Base-by-base conservation (phyloP, 352 stramenopile species). In the Phytopythium aichiense region DNA sequence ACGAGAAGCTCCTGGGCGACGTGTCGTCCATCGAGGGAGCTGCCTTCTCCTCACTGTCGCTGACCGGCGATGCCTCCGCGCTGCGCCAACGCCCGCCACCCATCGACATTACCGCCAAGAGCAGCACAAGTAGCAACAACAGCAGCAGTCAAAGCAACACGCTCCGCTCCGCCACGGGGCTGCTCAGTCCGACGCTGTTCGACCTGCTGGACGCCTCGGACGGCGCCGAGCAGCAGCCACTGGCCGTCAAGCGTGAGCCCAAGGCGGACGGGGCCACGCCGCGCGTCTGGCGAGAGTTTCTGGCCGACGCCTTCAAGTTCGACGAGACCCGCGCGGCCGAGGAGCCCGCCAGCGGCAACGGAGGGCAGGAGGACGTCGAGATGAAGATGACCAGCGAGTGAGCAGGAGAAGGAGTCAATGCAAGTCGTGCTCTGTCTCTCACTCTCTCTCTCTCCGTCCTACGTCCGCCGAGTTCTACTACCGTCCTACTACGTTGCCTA, bases 131-230 rank as follows among this genome's bases (percentile, higher is more conserved):
- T 22, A 13, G 13, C 18, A 25, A 9, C 42, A 7, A 20, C 42
- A 25, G 7, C n/a, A 13, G 35, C 35, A 40, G 42, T 18, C 42
- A 25, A 11, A 49, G 42, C 42, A 49, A 49, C 42, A 49, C 42
- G 42, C 42, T 49, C 20, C 42, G 42, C 42, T 49, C 42, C 7
- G 42, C 42, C 42, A 3, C 67, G 56, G 67, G 61, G 23, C 85
- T 90, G 72, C 81, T 93, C 58, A 93, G 84, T 42, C 84, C 84
- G 0, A 91, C 79, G 42, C 89, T 93, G 56, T 67, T 93, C 57
- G 84, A 91, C 54, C 87, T 90, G 57, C 66, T 91, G 51, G 79
- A 79, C 51, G 70, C 70, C 5, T 50, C 57, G 13, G 22, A 50
- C 22, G 40, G 11, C 3, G 16, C 20, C 42, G 42, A 49, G 18